Evolutionary conservation across 1,284 basidiomycete species (phyloP).

Genomic region (Fomitiporia mediterranea): DNA sequence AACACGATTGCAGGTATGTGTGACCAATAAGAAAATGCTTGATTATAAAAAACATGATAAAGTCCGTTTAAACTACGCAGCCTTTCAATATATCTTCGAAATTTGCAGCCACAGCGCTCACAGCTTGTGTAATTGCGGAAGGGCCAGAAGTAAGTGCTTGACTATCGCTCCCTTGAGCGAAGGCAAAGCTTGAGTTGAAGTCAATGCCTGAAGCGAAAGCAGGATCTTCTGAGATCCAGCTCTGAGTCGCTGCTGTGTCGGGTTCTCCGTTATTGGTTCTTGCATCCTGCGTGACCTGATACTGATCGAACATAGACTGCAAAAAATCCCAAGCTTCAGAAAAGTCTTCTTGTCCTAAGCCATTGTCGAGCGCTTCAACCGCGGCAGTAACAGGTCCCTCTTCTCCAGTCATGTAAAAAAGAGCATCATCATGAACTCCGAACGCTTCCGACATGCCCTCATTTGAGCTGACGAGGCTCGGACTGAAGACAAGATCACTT

Average conservation of each 20-base stretch:
- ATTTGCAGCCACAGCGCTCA: slow-evolving; percentile 5
- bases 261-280: neutral
- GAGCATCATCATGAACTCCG: neutral
- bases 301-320: slow-evolving; percentile 1
- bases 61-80: slow-evolving; percentile 13
- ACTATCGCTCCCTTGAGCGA: neutral
- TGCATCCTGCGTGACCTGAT: neutral
- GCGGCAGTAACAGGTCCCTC: slow-evolving; percentile 10
- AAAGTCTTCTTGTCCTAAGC: slow-evolving; percentile 15
- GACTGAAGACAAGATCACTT: neutral
- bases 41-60: neutral
- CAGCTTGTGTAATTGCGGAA: neutral
- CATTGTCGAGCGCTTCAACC: slow-evolving; percentile 17
- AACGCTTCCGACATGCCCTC: neutral
- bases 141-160: neutral
- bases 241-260: neutral
- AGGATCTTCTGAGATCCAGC: neutral
- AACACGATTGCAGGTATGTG: neutral
- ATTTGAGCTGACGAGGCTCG: neutral
- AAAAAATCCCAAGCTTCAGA: slow-evolving; percentile 18
- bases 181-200: neutral
- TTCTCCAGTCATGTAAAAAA: slow-evolving; percentile 4
- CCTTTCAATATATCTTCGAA: slow-evolving; percentile 17
- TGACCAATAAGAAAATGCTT: neutral
- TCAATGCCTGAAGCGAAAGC: neutral